Conservation (phyloP, 2,329 filamentous ascomycete species). For the Sporothrix luriei region DNA sequence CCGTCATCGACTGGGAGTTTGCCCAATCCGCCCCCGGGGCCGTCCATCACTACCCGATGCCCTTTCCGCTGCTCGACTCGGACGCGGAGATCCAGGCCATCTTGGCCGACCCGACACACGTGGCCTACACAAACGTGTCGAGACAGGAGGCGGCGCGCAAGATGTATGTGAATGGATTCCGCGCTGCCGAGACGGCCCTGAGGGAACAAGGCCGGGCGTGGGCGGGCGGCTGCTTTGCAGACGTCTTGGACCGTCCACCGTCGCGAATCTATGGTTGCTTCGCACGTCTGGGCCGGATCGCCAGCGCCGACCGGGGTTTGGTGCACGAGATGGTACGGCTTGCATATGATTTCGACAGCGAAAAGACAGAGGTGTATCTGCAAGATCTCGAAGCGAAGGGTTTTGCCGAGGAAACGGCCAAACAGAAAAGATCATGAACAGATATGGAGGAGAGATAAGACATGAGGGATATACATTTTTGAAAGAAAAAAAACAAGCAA, state of each 20-base stretch:
- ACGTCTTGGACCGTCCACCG: not conserved
- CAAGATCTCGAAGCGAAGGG: no score
- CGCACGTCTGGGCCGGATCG: not conserved
- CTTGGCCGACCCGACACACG: not conserved
- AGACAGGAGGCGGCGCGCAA: not conserved
- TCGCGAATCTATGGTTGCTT: not conserved
- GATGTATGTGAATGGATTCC: not conserved
- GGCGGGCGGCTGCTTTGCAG: not conserved
- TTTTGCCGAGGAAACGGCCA: no score
- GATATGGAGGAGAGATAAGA: no score
- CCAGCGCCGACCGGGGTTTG: not conserved
- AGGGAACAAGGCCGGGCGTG: not conserved
- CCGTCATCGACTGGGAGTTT: constrained; percentile 44
- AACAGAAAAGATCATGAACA: no score
- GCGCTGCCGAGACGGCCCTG: not conserved
- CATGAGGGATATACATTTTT: no score
- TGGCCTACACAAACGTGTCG: not conserved
- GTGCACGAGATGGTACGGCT: not conserved
- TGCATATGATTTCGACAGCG: not conserved
- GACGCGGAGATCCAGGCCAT: not conserved
- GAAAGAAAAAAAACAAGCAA: no score
- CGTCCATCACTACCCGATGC: constrained; percentile 42
- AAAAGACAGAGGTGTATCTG: no score
- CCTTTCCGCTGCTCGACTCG: constrained; percentile 36
- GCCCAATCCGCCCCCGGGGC: constrained; percentile 42